Evolutionary conservation across 768 basidiomycete species (phyloP).

Genomic region (Podaxis rugospora): DNA sequence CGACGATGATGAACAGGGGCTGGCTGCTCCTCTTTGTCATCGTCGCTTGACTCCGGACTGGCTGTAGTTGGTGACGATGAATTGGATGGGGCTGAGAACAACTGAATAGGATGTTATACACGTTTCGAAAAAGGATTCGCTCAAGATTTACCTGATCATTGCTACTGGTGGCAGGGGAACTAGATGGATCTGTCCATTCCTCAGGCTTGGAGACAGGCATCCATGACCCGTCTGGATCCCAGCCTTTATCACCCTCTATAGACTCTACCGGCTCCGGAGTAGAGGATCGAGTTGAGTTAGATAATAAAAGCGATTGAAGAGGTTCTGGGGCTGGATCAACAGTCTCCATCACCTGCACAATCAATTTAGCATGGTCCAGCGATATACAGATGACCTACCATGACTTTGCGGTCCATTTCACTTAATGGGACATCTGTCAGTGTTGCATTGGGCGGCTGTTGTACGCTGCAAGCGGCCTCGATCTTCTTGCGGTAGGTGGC

Average conservation of each 20-base stretch:
- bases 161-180: conserved; percentile 1
- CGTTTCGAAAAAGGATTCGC: not conserved
- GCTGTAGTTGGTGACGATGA: not conserved
- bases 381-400: not conserved
- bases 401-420: not conserved
- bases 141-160: not conserved
- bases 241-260: not conserved
- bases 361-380: not conserved
- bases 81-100: not conserved
- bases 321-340: not conserved
- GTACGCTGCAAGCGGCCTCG: not conserved
- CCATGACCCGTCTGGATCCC: conserved; percentile 3
- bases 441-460: not conserved
- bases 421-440: not conserved
- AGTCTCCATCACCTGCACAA: not conserved
- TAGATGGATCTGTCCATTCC: not conserved
- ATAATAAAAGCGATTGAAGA: not conserved
- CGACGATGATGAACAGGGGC: not conserved
- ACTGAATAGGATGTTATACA: not conserved
- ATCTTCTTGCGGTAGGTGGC: conserved; percentile 10
- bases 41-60: not conserved
- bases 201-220: not conserved
- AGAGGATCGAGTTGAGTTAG: not conserved
- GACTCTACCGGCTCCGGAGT: not conserved
- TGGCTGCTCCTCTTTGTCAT: not conserved